Evolutionary conservation across 306 rosid genomes (phyloP).

Genomic region (Abrus precatorius): DNA sequence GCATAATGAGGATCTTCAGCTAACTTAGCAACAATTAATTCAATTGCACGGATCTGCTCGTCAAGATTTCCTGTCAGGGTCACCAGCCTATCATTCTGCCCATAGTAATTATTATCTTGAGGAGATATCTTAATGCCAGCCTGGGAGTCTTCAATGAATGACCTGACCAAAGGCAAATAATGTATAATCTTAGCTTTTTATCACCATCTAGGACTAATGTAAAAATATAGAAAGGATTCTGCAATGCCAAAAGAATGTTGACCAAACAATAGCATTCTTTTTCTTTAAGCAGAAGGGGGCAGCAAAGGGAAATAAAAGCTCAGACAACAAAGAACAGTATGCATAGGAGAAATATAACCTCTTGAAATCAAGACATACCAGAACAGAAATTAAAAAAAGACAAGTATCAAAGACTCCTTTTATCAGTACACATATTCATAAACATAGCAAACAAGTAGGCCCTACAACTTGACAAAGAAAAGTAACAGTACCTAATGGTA

Average conservation of each 20-base stretch:
- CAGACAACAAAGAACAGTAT: conserved; percentile 44
- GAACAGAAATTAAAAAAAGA: conserved; percentile 28
- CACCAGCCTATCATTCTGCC: conserved; percentile 94
- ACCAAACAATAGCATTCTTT: conserved; percentile 21
- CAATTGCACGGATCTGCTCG: conserved; percentile 94
- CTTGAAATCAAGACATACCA: conserved; percentile 20
- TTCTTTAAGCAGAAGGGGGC: neutral
- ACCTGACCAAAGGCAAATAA: conserved; percentile 65
- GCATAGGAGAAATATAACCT: conserved; percentile 33
- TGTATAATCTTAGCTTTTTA: conserved; percentile 43
- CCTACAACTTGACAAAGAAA: conserved; percentile 36
- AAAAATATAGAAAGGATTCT: conserved; percentile 39
- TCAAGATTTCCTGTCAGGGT: conserved; percentile 91
- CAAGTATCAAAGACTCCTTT: conserved; percentile 34
- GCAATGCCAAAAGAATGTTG: conserved; percentile 37
- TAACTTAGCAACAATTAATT: conserved; percentile 86
- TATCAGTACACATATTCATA: conserved; percentile 15
- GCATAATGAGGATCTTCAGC: conserved; percentile 93
- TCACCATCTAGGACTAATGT: conserved; percentile 21
- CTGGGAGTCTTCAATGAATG: conserved; percentile 96
- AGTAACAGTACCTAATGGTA: conserved; percentile 81
- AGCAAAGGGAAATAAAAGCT: conserved; percentile 32
- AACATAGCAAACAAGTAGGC: conserved; percentile 37
- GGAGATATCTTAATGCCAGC: conserved; percentile 99
- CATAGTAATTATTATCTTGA: conserved; percentile 93